phyloP scores from a whole-genome alignment of 2,329 filamentous ascomycete genomes.

The Apiospora pterosperma region DNA sequence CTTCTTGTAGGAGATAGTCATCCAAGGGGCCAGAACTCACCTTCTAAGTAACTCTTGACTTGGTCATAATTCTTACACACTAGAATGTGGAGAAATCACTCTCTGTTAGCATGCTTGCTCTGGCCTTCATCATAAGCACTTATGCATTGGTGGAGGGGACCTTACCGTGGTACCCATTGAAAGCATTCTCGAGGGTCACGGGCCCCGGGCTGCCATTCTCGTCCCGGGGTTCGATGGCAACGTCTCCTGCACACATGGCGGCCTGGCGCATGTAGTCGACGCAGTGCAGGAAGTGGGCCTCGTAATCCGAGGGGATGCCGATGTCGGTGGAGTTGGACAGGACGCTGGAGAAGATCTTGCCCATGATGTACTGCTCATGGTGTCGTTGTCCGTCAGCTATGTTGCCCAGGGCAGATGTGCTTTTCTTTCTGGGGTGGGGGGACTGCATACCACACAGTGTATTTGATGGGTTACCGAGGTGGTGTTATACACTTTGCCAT shows the following conservation, averaged over 20 bases:
- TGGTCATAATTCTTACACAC: neutral
- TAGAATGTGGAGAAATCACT: neutral
- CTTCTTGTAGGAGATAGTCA: neutral
- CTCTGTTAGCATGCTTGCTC: neutral
- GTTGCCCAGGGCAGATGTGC: neutral
- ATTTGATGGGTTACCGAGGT: slow-evolving; percentile 34
- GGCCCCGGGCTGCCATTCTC: neutral
- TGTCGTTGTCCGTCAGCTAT: neutral
- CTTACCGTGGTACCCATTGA: slow-evolving; percentile 2
- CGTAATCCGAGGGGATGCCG: slow-evolving; percentile 22
- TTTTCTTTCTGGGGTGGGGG: no score
- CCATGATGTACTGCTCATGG: slow-evolving; percentile 29
- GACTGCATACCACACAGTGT: slow-evolving; percentile 27
- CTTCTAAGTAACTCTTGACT: neutral
- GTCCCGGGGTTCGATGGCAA: slow-evolving; percentile 20
- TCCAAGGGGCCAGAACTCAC: neutral
- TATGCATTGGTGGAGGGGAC: neutral
- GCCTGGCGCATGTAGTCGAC: slow-evolving; percentile 23
- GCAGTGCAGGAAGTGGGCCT: slow-evolving; percentile 20
- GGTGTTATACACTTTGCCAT: slow-evolving; percentile 31
- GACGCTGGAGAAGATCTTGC: slow-evolving; percentile 27
- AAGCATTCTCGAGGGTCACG: neutral
- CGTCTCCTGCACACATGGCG: slow-evolving; percentile 20
- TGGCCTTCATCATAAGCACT: neutral
- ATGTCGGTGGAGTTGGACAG: slow-evolving; percentile 13